Evolutionary conservation across 75 land plant genomes (phyloP).

Genomic region (Cunninghamia lanceolata): DNA sequence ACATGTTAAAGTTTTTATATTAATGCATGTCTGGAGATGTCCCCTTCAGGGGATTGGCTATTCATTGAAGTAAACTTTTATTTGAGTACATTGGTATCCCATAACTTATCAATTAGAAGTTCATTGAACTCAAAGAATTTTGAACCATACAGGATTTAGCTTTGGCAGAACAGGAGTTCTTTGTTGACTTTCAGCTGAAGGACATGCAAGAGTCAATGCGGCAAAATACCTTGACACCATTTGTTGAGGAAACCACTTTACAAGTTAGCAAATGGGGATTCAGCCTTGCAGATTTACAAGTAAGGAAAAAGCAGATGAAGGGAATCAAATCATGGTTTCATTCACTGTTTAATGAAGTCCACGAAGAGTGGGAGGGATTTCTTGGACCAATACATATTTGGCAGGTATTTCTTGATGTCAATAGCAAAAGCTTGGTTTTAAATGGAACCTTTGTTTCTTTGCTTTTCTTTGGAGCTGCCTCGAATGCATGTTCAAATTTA

Average conservation of each 20-base stretch:
- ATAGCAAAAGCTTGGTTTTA: neutral
- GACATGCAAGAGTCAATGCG: constrained; percentile 78
- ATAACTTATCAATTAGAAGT: neutral
- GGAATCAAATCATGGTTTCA: constrained; percentile 46
- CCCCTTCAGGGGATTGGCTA: neutral
- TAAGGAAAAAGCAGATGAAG: constrained; percentile 39
- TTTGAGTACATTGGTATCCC: neutral
- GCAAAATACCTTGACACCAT: constrained; percentile 61
- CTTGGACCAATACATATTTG: constrained; percentile 91
- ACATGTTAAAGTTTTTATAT: neutral
- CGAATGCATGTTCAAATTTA: neutral
- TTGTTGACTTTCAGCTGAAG: constrained; percentile 58
- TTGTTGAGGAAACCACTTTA: constrained; percentile 72
- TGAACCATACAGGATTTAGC: constrained; percentile 60
- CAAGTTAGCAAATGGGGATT: constrained; percentile 91
- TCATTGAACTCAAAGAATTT: neutral
- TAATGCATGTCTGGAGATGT: neutral
- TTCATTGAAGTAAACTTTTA: neutral
- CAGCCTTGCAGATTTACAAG: constrained; percentile 66
- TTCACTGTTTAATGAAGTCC: constrained; percentile 40
- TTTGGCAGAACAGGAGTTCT: constrained; percentile 51
- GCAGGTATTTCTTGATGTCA: constrained; percentile 56
- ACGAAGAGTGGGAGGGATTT: constrained; percentile 65
- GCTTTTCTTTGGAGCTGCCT: neutral
- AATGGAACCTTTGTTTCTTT: neutral